Base-by-base conservation (phyloP, 1,139 yeast genomes). In the Suhomyces terraborum region DNA sequence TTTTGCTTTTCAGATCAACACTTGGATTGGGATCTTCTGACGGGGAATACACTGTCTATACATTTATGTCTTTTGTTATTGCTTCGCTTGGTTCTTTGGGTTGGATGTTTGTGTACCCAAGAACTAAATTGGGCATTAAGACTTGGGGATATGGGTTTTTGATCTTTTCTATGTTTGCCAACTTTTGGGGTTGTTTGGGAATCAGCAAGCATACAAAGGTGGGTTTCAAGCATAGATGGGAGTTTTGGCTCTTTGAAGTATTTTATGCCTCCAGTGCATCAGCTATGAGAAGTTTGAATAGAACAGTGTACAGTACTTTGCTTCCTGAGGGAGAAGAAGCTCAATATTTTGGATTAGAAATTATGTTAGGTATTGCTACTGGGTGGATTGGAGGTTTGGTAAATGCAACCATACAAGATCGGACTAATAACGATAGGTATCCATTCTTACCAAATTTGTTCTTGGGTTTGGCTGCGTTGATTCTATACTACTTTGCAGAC, bases 111-210 rank as follows among this genome's bases (percentile, higher is more conserved):
- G 32, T 58, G 2, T 71, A 67, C 41, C 70, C 71, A 2, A 48
- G 63, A 29, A 19, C 50, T 1, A 36, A 40, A 1, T 6, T 64
- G 6, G 50, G 43, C 2, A 64, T 69, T 23, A 69, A 68, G 45
- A 48, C 58, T 4, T 69, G 74, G 74, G 64, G 67, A 0, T 69
- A 60, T 42, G 44, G 53, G 1, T 68, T 72, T 38, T 54, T 69
- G 5, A 44, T 49, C 1, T 38, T 69, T 10, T 62, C 70, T 6
- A 40, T 62, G 1, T 61, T 69, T 34, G 46, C 70, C 1, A 69
- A 69, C 43, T 62, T 72, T 26, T 72, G 77, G 77, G 76, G 74
- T 0, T 62, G 71, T 36, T 47, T 72, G 13, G 77, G 77, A 1
- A 65, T 69, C 13, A 61, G 55, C 29, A 12, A 40, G 1, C 35